Percentiles rank a stretch among this genome's conserved stretches.
Evolutionary conservation across 164 flowering plant species (phyloP).

Genomic region (Litsea cubeba): DNA sequence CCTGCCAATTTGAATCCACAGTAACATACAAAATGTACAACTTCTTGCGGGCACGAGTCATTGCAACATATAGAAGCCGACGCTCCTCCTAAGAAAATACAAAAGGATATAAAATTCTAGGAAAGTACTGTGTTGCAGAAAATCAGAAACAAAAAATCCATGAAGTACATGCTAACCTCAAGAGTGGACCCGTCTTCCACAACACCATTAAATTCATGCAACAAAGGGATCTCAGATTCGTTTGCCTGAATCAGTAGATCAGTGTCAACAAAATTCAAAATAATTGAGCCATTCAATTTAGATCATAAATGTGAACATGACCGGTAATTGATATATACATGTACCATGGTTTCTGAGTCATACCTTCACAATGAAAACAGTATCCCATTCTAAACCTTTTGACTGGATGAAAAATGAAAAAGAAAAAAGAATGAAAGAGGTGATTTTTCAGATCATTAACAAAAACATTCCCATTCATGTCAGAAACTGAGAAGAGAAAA

Average conservation of each 20-base stretch:
- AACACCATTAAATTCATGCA: slow-evolving; percentile 67
- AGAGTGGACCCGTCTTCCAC: slow-evolving; percentile 43
- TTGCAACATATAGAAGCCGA: slow-evolving; percentile 83
- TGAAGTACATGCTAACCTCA: slow-evolving; percentile 45
- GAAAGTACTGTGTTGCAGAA: background rate
- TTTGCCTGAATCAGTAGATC: slow-evolving; percentile 50
- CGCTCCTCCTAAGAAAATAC: slow-evolving; percentile 65
- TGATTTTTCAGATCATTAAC: background rate
- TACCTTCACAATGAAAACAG: slow-evolving; percentile 94
- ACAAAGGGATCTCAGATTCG: slow-evolving; percentile 85
- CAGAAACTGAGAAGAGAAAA: background rate
- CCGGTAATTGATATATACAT: background rate
- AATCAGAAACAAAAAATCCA: background rate
- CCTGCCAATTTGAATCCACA: slow-evolving; percentile 91
- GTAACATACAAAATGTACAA: slow-evolving; percentile 66
- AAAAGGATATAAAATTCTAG: background rate
- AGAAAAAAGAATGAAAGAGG: background rate
- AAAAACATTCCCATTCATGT: background rate
- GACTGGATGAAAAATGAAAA: slow-evolving; percentile 48
- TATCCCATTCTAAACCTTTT: slow-evolving; percentile 96
- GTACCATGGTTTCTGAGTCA: background rate
- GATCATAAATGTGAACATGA: background rate
- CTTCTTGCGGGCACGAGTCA: slow-evolving; percentile 91
- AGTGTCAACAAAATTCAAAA: background rate
- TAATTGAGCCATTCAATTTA: background rate